These are phyloP conservation scores for Didymella pinodella DNA, from an alignment of 2,329 filamentous ascomycete species.

Conservation along the genomic window DNA sequence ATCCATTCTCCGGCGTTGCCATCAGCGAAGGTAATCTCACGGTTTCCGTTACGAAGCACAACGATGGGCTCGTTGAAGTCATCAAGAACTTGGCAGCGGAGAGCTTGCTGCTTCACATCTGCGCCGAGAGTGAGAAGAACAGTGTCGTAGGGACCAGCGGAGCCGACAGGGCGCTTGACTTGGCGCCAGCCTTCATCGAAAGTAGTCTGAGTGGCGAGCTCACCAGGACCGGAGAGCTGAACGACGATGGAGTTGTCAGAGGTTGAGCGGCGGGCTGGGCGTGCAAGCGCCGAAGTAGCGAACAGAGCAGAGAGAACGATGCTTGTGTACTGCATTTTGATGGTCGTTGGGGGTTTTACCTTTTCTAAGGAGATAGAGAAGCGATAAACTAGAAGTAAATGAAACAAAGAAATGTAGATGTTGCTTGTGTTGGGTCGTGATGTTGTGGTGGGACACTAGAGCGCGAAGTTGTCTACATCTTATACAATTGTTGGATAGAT, in stretches of 20 bases:
- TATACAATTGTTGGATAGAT: not conserved
- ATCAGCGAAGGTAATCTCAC: constrained; percentile 26
- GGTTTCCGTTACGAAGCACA: constrained; percentile 19
- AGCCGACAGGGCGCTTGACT: constrained; percentile 5
- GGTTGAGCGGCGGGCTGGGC: constrained; percentile 11
- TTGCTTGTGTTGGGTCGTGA: constrained; percentile 1
- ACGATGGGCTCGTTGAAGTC: constrained; percentile 17
- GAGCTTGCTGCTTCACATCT: constrained; percentile 20
- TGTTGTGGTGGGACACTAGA: constrained; percentile 5
- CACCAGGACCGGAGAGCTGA: constrained; percentile 10
- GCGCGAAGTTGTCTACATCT: not conserved
- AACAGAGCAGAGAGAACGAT: constrained; percentile 22
- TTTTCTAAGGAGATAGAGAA: constrained; percentile 8
- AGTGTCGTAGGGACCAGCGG: constrained; percentile 20
- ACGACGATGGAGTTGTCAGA: constrained; percentile 13
- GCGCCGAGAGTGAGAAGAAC: constrained; percentile 21
- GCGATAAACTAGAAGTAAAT: not conserved
- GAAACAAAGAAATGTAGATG: not conserved
- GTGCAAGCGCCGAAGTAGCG: constrained; percentile 20
- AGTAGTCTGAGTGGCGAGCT: constrained; percentile 16
- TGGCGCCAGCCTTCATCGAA: constrained; percentile 15
- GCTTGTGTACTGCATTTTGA: constrained; percentile 27
- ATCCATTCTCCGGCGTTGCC: constrained; percentile 10
- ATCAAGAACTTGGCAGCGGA: constrained; percentile 26
- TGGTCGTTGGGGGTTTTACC: not conserved